Evolutionary conservation across 2,329 filamentous ascomycete species (phyloP), one percentile per base, ranked within the genome.

Genomic region (Aaosphaeria pasadenensis): DNA sequence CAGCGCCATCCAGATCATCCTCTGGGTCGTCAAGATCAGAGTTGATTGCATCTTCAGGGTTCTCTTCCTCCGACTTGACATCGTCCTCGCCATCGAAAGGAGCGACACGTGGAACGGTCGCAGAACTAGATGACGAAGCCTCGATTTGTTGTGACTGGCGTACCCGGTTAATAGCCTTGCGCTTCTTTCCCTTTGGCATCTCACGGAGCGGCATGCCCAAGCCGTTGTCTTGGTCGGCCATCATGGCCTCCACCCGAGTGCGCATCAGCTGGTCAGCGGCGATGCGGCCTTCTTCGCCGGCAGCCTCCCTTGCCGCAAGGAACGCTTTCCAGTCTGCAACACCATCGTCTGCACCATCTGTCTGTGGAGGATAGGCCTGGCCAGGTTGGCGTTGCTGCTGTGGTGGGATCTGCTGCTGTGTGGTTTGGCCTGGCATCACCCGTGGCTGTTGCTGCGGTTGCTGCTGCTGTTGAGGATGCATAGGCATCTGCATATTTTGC

Each of bases 21-120:
- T 97, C 91, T 0, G 91, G 85, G 65, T 99, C 94, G 66, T 99
- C 94, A 4, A 99, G 84, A 62, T 99, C 94, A 0, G 94, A 97
- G 71, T 99, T 99, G 74, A 99, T 99, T 1, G 92, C 94, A 69
- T 99, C 91, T 56, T 96, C 92, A 55, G 96, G 91, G 9, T 73
- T 69, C 41, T 71, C 71, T 39, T 77, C 72, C 58, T 81, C 77
- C 33, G 82, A 78, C 40, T 81, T 82, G 40, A 84, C 83, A 5
- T 82, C 76, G 24, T 83, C 82, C 24, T 69, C 67, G 4, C 86
- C 87, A 57, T 84, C 80, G 30, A 78, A 67, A 47, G 76, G 74
- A 33, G 74, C 67, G 9, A 75, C 69, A 7, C 48, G 53, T 28
- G 60, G 55, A 28, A 50, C 43, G 13, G 49, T 6, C n/a, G 49